phyloP scores from a whole-genome alignment of 1,284 basidiomycete genomes.

The Abortiporus biennis region DNA sequence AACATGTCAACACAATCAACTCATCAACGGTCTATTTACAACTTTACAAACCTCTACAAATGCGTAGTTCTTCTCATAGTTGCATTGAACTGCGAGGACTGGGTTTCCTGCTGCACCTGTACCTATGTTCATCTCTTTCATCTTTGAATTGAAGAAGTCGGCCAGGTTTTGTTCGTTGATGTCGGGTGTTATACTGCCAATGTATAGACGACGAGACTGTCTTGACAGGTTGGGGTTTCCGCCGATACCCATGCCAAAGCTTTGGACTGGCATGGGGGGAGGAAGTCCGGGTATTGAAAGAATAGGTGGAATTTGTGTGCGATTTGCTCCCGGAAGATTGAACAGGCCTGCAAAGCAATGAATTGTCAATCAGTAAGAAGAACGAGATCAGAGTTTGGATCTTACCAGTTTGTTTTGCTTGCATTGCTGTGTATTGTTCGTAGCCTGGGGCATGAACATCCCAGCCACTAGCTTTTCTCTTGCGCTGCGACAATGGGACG shows the following conservation, averaged over 20 bases:
- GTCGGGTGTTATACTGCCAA: conserved; percentile 90
- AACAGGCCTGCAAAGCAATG: conserved; percentile 60
- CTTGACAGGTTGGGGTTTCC: conserved; percentile 82
- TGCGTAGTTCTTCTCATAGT: conserved; percentile 97
- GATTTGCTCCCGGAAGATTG: conserved; percentile 87
- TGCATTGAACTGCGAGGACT: conserved; percentile 89
- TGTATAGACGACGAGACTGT: conserved; percentile 92
- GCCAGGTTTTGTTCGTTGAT: conserved; percentile 88
- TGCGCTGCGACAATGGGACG: conserved; percentile 79
- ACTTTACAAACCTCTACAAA: conserved; percentile 77
- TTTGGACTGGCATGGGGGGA: conserved; percentile 76
- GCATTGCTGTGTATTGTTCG: conserved; percentile 89
- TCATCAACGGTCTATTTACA: conserved; percentile 8
- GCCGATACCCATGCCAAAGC: conserved; percentile 79
- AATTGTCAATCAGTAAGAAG: conserved; percentile 2
- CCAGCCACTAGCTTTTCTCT: conserved; percentile 89
- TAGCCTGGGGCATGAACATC: conserved; percentile 94
- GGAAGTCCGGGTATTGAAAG: conserved; percentile 73
- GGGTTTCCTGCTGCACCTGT: conserved; percentile 85
- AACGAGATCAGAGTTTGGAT: conserved; percentile 1
- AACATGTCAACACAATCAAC: conserved; percentile 4
- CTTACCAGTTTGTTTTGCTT: conserved; percentile 94
- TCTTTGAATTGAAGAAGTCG: conserved; percentile 93
- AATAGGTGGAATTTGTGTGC: conserved; percentile 81
- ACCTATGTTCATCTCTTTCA: conserved; percentile 86